Evolutionary conservation across 2,329 filamentous ascomycete genomes (phyloP).

Genomic region (Aureobasidium sp.): DNA sequence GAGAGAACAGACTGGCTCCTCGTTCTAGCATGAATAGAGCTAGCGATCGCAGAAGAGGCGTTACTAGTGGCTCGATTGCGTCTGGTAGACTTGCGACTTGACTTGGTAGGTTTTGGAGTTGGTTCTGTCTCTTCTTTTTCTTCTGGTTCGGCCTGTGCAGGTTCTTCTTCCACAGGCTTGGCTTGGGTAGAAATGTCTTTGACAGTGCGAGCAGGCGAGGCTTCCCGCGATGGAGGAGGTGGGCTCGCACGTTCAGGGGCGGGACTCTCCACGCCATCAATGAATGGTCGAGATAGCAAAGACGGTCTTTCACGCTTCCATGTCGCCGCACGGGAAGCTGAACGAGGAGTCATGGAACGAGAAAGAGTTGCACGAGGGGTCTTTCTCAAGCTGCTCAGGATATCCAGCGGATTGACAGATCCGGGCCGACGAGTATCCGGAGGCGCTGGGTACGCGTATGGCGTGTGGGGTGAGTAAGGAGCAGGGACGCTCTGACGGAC

Average conservation of each 20-base stretch:
- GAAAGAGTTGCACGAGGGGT: neutral
- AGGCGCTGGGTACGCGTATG: slow-evolving; percentile 17
- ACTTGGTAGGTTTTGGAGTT: neutral
- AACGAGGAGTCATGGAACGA: neutral
- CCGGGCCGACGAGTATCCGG: slow-evolving; percentile 18
- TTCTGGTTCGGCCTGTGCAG: neutral
- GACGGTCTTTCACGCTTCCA: slow-evolving; percentile 23
- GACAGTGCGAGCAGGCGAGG: neutral
- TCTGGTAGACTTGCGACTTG: slow-evolving; percentile 14
- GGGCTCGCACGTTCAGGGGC: slow-evolving; percentile 27
- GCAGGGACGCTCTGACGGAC: slow-evolving; percentile 2
- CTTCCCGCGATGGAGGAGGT: neutral
- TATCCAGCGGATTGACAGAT: neutral
- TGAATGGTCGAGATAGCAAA: slow-evolving; percentile 17
- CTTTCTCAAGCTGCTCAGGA: neutral
- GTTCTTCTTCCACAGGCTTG: neutral
- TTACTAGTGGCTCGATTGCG: slow-evolving; percentile 30
- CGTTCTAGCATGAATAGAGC: slow-evolving; percentile 35
- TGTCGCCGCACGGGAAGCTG: slow-evolving; percentile 9
- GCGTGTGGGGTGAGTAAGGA: slow-evolving; percentile 13
- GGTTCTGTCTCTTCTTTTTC: neutral
- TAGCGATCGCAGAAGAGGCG: slow-evolving; percentile 38
- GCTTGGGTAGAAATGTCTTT: too few relatives aligned
- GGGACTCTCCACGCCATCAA: slow-evolving; percentile 17
- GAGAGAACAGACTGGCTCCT: slow-evolving; percentile 42